Conservation (phyloP, 2,329 filamentous ascomycete species). For the Chaetomiaceae sp. region DNA sequence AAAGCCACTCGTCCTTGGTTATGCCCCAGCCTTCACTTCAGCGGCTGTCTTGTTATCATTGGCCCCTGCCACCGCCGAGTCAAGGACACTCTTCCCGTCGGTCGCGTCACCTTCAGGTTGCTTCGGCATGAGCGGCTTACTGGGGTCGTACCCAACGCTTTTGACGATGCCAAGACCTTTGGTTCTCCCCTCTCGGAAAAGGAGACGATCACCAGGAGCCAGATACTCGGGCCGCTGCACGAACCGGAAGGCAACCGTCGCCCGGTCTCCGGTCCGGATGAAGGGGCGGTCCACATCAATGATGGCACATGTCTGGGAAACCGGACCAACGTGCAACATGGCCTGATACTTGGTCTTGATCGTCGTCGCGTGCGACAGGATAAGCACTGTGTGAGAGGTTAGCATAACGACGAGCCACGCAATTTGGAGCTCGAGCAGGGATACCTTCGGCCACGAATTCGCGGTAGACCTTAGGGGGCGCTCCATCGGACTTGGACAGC, state of each 20-base stretch:
- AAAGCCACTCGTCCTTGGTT: background rate
- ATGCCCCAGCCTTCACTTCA: conserved; percentile 8
- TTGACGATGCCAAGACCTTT: conserved; percentile 96
- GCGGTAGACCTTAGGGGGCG: conserved; percentile 63
- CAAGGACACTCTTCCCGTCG: conserved; percentile 1
- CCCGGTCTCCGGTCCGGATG: conserved; percentile 91
- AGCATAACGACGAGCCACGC: background rate
- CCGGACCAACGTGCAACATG: conserved; percentile 93
- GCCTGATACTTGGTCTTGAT: conserved; percentile 97
- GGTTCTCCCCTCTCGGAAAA: conserved; percentile 91
- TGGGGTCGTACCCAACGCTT: conserved; percentile 76
- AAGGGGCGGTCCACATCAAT: conserved; percentile 96
- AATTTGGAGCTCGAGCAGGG: background rate
- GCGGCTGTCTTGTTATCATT: background rate
- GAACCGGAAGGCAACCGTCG: conserved; percentile 89
- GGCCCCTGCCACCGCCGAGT: background rate
- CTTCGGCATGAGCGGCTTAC: conserved; percentile 37
- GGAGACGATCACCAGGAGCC: conserved; percentile 76
- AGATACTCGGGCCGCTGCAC: conserved; percentile 92
- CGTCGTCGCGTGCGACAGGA: conserved; percentile 91
- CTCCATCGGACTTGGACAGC: conserved; percentile 73
- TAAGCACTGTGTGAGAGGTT: conserved; percentile 58
- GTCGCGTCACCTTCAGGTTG: conserved; percentile 6
- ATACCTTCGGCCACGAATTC: conserved; percentile 75
- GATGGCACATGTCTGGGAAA: conserved; percentile 93